A percentile compares a stretch with the other conserved stretches of the same genome.
Conservation (phyloP, 805 yeast species). For the Saccharomycopsis sp. region DNA sequence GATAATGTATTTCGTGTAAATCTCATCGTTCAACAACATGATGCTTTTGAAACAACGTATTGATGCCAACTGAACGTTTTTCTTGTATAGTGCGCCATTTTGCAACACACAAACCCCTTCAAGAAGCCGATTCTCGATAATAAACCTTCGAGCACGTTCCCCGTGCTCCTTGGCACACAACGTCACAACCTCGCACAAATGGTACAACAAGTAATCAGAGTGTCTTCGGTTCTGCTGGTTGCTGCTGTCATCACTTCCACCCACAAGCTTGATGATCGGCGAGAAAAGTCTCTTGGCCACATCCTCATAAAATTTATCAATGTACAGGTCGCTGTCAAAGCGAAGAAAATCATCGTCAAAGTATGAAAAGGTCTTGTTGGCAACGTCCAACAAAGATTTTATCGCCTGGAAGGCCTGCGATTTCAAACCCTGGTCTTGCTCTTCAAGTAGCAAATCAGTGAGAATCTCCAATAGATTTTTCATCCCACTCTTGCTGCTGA, state of each 20-base stretch:
- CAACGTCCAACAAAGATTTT: conserved; percentile 51
- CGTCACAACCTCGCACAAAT: conserved; percentile 60
- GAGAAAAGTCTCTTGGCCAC: conserved; percentile 52
- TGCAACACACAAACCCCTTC: conserved; percentile 43
- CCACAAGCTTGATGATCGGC: conserved; percentile 34
- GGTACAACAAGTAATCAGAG: conserved; percentile 10
- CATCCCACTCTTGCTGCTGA: conserved; percentile 46
- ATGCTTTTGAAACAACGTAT: conserved; percentile 60
- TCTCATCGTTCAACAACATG: conserved; percentile 52
- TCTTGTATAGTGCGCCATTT: conserved; percentile 28
- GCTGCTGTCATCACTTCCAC: not conserved
- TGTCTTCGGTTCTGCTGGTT: not conserved
- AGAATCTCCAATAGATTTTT: conserved; percentile 46
- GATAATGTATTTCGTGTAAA: conserved; percentile 48
- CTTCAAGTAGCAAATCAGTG: conserved; percentile 51
- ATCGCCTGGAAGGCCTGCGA: conserved; percentile 81
- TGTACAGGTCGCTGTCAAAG: conserved; percentile 27
- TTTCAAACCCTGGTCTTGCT: conserved; percentile 60
- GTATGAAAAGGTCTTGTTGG: not conserved
- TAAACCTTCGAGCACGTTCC: conserved; percentile 48
- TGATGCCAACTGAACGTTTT: conserved; percentile 56
- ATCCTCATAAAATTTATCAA: conserved; percentile 50
- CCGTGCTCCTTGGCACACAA: conserved; percentile 61
- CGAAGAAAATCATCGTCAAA: not conserved
- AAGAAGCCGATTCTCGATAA: conserved; percentile 51